phyloP scores from a whole-genome alignment of 1,139 yeast species.

The Yamadazyma sp. region DNA sequence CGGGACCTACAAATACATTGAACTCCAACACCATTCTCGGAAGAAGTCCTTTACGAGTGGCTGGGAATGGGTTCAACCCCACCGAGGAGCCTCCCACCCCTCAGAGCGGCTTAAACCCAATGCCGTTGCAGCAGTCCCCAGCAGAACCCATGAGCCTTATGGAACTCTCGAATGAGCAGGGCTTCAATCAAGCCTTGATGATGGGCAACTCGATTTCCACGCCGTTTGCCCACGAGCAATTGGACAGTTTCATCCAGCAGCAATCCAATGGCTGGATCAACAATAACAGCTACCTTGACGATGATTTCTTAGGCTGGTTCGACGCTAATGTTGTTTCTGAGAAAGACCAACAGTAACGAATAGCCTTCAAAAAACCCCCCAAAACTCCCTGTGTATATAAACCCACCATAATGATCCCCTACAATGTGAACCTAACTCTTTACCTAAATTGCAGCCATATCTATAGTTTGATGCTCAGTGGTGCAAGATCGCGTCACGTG shows the following conservation, averaged over 20 bases:
- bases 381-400: too few relatives aligned
- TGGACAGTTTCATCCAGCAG: constrained; percentile 67
- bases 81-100: neutral
- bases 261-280: constrained; percentile 79
- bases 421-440: too few relatives aligned
- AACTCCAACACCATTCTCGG: neutral
- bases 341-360: constrained; percentile 6
- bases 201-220: constrained; percentile 10
- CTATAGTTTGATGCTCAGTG: too few relatives aligned
- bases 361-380: too few relatives aligned
- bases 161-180: constrained; percentile 17
- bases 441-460: too few relatives aligned
- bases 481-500: too few relatives aligned
- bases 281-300: constrained; percentile 61
- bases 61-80: neutral
- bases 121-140: constrained; percentile 3
- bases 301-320: constrained; percentile 95
- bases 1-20: neutral
- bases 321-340: constrained; percentile 55
- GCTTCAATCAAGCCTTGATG: constrained; percentile 13
- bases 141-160: constrained; percentile 7
- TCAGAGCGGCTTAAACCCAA: neutral
- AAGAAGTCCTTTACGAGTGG: constrained; percentile 1
- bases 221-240: constrained; percentile 36
- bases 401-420: too few relatives aligned